Evolutionary conservation across 2,329 filamentous ascomycete species (phyloP).

Genomic region (Lasiodiplodia hormozganensis): DNA sequence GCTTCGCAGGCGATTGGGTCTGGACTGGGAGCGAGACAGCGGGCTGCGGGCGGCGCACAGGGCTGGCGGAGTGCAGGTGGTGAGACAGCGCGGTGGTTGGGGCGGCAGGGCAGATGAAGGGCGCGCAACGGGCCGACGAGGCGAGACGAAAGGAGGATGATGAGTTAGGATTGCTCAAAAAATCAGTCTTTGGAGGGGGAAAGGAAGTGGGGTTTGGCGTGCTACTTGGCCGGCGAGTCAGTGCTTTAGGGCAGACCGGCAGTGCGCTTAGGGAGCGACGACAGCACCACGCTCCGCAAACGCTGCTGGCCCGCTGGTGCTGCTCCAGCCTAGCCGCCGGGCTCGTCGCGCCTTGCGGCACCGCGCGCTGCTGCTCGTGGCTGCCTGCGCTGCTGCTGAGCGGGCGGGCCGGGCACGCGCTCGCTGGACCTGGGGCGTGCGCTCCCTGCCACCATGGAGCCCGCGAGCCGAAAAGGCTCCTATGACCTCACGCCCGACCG

Average conservation of each 20-base stretch:
- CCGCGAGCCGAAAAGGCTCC: not conserved
- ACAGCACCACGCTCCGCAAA: not conserved
- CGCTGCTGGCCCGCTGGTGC: not conserved
- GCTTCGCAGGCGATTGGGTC: slow-evolving; percentile 5
- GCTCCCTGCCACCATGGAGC: not conserved
- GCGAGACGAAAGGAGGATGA: slow-evolving; percentile 27
- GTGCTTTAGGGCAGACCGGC: slow-evolving; percentile 23
- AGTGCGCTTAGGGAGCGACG: slow-evolving; percentile 17
- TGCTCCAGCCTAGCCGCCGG: not conserved
- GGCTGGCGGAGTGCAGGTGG: not conserved
- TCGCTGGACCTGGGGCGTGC: slow-evolving; percentile 2
- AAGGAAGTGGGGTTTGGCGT: slow-evolving; percentile 28
- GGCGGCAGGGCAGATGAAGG: slow-evolving; percentile 16
- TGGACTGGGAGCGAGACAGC: slow-evolving; percentile 10
- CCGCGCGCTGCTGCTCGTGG: not conserved
- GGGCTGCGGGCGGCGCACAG: slow-evolving; percentile 5
- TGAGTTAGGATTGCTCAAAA: slow-evolving; percentile 23
- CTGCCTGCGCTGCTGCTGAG: not conserved
- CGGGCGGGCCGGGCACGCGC: not conserved
- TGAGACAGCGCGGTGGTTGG: slow-evolving; percentile 6
- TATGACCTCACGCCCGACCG: not conserved
- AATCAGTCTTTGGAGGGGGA: slow-evolving; percentile 26
- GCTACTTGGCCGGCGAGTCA: slow-evolving; percentile 28
- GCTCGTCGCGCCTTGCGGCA: not conserved
- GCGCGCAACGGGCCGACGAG: slow-evolving; percentile 29